phyloP scores from a whole-genome alignment of 345 rosid genomes.

The Linum lewisii region DNA sequence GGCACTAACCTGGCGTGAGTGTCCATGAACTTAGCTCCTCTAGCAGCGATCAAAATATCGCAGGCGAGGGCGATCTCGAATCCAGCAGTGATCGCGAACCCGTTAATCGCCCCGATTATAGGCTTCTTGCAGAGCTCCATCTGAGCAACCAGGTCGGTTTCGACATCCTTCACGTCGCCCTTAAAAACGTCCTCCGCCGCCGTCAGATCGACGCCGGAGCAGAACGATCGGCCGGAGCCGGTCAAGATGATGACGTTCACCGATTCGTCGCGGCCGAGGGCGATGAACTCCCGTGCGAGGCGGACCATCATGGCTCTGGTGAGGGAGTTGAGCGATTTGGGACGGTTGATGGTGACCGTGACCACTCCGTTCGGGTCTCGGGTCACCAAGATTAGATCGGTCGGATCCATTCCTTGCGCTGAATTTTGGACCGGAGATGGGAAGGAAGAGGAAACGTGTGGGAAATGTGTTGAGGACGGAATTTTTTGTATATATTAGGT shows the following conservation, averaged over 20 bases:
- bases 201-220: slow-evolving; percentile 85
- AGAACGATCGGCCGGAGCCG: slow-evolving; percentile 78
- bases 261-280: slow-evolving; percentile 42
- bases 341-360: slow-evolving; percentile 73
- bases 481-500: too few species aligned
- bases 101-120: slow-evolving; percentile 80
- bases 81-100: slow-evolving; percentile 85
- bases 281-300: slow-evolving; percentile 53
- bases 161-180: slow-evolving; percentile 83
- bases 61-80: slow-evolving; percentile 87
- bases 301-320: slow-evolving; percentile 65
- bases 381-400: slow-evolving; percentile 42
- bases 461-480: too few species aligned
- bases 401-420: slow-evolving; percentile 22
- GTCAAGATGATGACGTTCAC: slow-evolving; percentile 55
- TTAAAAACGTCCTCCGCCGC: slow-evolving; percentile 83
- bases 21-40: slow-evolving; percentile 71
- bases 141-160: slow-evolving; percentile 57
- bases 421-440: background rate
- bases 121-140: slow-evolving; percentile 79
- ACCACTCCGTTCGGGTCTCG: slow-evolving; percentile 58
- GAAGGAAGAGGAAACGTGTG: background rate
- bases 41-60: slow-evolving; percentile 67
- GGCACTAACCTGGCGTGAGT: slow-evolving; percentile 64
- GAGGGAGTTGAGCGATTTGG: slow-evolving; percentile 77